These are phyloP conservation scores for Mychonastes homosphaera DNA, from an alignment of 139 green algal genomes.

Conservation along the genomic window DNA sequence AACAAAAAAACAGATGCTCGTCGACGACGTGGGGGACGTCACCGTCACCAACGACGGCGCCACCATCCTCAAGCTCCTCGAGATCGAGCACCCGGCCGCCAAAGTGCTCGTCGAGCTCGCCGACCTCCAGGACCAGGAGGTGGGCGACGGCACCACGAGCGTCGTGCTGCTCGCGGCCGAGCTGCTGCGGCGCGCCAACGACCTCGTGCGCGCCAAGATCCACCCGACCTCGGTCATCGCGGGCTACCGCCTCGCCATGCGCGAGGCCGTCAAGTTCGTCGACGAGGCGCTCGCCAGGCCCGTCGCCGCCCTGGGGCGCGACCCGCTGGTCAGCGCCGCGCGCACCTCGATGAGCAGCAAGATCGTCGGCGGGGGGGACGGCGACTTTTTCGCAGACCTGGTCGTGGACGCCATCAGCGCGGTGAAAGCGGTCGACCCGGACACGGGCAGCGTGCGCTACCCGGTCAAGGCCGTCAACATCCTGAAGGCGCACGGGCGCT, in stretches of 20 bases:
- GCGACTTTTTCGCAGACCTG: constrained; percentile 73
- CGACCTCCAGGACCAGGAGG: constrained; percentile 95
- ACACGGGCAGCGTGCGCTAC: constrained; percentile 55
- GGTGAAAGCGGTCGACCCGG: constrained; percentile 31
- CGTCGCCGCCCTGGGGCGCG: constrained; percentile 65
- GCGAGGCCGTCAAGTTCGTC: constrained; percentile 90
- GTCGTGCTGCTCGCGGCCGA: constrained; percentile 97
- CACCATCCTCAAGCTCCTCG: constrained; percentile 95
- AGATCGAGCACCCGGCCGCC: constrained; percentile 96
- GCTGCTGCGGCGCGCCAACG: constrained; percentile 89
- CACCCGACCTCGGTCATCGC: constrained; percentile 97
- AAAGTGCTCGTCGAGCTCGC: constrained; percentile 99
- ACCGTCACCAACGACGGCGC: constrained; percentile 99
- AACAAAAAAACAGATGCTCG: constrained; percentile 85
- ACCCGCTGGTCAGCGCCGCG: constrained; percentile 74
- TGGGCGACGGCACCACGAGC: constrained; percentile 95
- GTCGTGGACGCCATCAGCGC: constrained; percentile 66
- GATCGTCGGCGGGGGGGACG: constrained; percentile 70
- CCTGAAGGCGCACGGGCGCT: constrained; percentile 95
- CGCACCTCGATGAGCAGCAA: constrained; percentile 93
- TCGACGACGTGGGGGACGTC: constrained; percentile 98
- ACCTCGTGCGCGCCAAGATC: constrained; percentile 90
- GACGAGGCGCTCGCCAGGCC: constrained; percentile 69
- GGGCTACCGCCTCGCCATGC: constrained; percentile 91
- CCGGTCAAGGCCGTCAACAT: constrained; percentile 95